Evolutionary conservation across 2,329 filamentous ascomycete genomes (phyloP).

Genomic region (Chaetomium sp.): DNA sequence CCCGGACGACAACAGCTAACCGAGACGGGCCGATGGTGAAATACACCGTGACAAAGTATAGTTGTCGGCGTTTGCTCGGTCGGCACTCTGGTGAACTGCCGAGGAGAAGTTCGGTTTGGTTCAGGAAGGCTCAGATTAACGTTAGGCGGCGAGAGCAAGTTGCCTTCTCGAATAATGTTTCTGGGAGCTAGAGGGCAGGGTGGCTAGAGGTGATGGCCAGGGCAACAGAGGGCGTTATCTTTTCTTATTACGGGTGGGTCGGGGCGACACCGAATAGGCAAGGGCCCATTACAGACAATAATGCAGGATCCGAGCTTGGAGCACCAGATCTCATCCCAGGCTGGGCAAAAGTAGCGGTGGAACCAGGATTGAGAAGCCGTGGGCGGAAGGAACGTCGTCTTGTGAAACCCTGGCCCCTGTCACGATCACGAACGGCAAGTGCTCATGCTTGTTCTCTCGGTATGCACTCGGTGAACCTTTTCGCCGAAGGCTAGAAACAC

Average conservation of each 20-base stretch:
- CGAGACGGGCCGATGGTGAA: background rate
- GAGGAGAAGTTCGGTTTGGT: background rate
- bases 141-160: background rate
- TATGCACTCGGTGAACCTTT: too few species aligned
- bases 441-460: slow-evolving; percentile 27
- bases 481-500: too few species aligned
- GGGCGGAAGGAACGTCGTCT: slow-evolving; percentile 23
- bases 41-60: background rate
- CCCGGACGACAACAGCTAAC: background rate
- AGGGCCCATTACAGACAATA: slow-evolving; percentile 13
- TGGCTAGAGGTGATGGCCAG: slow-evolving; percentile 14
- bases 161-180: background rate
- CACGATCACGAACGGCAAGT: slow-evolving; percentile 30
- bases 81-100: background rate
- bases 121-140: background rate
- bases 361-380: slow-evolving; percentile 22
- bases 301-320: slow-evolving; percentile 25
- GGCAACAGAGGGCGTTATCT: slow-evolving; percentile 22
- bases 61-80: background rate
- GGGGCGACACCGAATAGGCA: slow-evolving; percentile 15
- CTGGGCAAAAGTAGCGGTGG: slow-evolving; percentile 35
- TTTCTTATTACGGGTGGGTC: slow-evolving; percentile 31
- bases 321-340: slow-evolving; percentile 28
- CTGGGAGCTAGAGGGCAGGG: background rate
- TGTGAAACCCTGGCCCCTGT: slow-evolving; percentile 26